Percentiles rank a stretch among this genome's conserved stretches.
phyloP scores from a whole-genome alignment of 176 grass and related monocot genomes.

The bread wheat (Triticum aestivum) region IWGSC_CS_RefSeq_v2.1 NC_057798.1:664808399-664808898 shows the following conservation, averaged over 20 bases:
- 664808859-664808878: slow-evolving; percentile 33
- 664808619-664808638: not conserved
- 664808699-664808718: not conserved
- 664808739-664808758: not conserved
- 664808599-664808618: not conserved
- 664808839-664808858: not conserved
- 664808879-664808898: slow-evolving; percentile 53
- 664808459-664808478: too few relatives aligned
- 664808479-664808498: too few relatives aligned
- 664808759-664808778: too few relatives aligned
- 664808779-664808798: slow-evolving; percentile 1
- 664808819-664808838: not conserved
- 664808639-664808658: not conserved
- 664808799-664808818: not conserved
- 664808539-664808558: too few relatives aligned
- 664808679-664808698: too few relatives aligned
- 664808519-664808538: too few relatives aligned
- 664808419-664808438: too few relatives aligned
- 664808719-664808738: not conserved
- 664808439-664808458: too few relatives aligned
- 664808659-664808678: not conserved
- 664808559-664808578: too few relatives aligned
- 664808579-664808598: not conserved
- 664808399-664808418: too few relatives aligned
- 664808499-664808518: too few relatives aligned